Conservation (phyloP, 2,329 filamentous ascomycete species). For the Pezicula carpinea region DNA sequence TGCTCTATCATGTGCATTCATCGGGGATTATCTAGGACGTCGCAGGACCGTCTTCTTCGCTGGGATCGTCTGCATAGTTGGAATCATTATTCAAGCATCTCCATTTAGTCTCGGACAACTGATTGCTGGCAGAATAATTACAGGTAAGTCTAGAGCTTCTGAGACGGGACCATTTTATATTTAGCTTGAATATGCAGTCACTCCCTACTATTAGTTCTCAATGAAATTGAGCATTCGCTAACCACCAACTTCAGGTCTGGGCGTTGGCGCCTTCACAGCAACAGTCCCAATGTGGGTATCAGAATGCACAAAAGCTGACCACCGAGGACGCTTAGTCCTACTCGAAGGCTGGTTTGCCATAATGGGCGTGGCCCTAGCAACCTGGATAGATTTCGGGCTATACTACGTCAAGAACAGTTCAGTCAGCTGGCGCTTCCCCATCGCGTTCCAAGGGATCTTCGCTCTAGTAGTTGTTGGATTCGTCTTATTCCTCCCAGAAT, state of each 20-base stretch:
- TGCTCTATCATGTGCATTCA: constrained; percentile 29
- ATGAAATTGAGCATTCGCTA: too few relatives aligned
- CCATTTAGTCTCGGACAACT: constrained; percentile 37
- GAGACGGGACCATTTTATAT: not conserved
- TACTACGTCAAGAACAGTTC: constrained; percentile 40
- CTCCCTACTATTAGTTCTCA: too few relatives aligned
- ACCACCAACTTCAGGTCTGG: constrained; percentile 12
- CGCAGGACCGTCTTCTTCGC: constrained; percentile 34
- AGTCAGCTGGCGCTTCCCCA: constrained; percentile 29
- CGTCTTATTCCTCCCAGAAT: constrained; percentile 1
- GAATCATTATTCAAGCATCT: constrained; percentile 35
- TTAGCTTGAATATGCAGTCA: too few relatives aligned
- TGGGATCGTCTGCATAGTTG: constrained; percentile 34
- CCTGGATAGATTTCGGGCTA: constrained; percentile 54
- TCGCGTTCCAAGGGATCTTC: constrained; percentile 27
- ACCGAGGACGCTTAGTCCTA: constrained; percentile 4
- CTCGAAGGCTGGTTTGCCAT: constrained; percentile 43
- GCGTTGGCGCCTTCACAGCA: constrained; percentile 31
- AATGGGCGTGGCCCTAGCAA: constrained; percentile 48
- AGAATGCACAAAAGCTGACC: constrained; percentile 2
- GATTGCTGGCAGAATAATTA: constrained; percentile 38
- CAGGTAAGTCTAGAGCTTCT: constrained; percentile 29
- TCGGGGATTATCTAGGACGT: constrained; percentile 36
- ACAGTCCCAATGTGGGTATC: constrained; percentile 22
- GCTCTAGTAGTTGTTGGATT: constrained; percentile 24